A percentile compares a stretch with the other conserved stretches of the same genome.
These are phyloP conservation scores for Aspergillus fumigatiaffinis DNA, from an alignment of 2,329 filamentous ascomycete genomes.

Conservation along the genomic window DNA sequence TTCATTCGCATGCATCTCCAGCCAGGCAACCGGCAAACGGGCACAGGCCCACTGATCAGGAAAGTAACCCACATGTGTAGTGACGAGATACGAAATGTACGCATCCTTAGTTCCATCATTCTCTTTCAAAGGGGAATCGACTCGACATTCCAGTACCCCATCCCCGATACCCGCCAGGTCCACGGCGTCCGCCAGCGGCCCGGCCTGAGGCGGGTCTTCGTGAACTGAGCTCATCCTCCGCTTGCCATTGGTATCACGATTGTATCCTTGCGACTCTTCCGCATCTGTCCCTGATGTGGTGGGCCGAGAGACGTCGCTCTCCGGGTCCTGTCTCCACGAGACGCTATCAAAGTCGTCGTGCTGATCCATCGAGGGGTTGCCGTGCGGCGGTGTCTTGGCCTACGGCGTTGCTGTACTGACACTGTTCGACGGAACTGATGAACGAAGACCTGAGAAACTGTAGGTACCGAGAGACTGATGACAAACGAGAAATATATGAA, in stretches of 20 bases:
- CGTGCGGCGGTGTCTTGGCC: conserved; percentile 4
- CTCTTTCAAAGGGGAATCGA: conserved; percentile 84
- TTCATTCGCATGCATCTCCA: not conserved
- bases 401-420: conserved; percentile 2
- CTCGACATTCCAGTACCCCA: conserved; percentile 77
- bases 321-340: conserved; percentile 66
- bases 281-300: conserved; percentile 41
- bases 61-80: conserved; percentile 65
- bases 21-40: conserved; percentile 15
- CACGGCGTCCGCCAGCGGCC: conserved; percentile 48
- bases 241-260: conserved; percentile 46
- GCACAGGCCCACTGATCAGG: not conserved
- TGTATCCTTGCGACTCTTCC: conserved; percentile 30
- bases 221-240: conserved; percentile 44
- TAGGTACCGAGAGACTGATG: not conserved
- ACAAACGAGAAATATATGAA: not conserved
- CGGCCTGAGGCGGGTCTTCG: conserved; percentile 45
- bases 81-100: conserved; percentile 93
- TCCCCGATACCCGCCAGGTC: conserved; percentile 63
- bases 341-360: conserved; percentile 76
- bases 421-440: not conserved
- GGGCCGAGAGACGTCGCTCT: conserved; percentile 44
- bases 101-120: conserved; percentile 95
- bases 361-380: conserved; percentile 39
- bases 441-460: not conserved